These are phyloP conservation scores for Begonia fuchsioides DNA, from an alignment of 306 rosid genomes.

Conservation along the genomic window DNA sequence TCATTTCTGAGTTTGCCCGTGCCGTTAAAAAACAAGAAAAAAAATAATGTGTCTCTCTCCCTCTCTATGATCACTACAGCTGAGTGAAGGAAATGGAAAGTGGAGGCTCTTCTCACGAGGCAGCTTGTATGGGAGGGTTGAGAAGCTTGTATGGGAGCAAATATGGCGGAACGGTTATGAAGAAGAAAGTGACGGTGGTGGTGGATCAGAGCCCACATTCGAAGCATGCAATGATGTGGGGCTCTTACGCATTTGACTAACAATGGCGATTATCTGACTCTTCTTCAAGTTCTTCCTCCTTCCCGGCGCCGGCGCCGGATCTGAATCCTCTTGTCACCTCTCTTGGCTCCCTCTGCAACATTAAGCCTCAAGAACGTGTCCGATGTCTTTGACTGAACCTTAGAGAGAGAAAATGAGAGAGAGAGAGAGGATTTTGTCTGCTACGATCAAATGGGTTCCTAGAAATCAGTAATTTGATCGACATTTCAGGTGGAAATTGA, in stretches of 20 bases:
- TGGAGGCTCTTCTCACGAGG: no score
- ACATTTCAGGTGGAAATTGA: slow-evolving; percentile 73
- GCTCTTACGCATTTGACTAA: slow-evolving; percentile 69
- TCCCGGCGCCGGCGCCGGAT: slow-evolving; percentile 7
- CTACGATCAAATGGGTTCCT: no score
- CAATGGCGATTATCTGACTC: slow-evolving; percentile 71
- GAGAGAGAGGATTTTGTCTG: no score
- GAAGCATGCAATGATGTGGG: slow-evolving; percentile 95
- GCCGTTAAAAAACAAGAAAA: no score
- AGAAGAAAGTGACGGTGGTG: slow-evolving; percentile 87
- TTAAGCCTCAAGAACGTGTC: slow-evolving; percentile 61
- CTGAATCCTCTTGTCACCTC: slow-evolving; percentile 51
- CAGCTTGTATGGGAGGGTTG: not conserved
- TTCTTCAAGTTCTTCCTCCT: slow-evolving; percentile 51
- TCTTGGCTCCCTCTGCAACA: slow-evolving; percentile 77
- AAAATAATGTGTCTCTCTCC: no score
- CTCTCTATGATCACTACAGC: no score
- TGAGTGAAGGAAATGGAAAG: not conserved
- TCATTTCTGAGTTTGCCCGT: no score
- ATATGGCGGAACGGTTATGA: slow-evolving; percentile 25
- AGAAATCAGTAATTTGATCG: not conserved
- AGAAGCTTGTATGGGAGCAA: slow-evolving; percentile 8
- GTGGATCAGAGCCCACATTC: slow-evolving; percentile 63
- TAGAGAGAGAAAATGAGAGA: not conserved
- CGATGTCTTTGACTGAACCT: no score